A percentile compares a stretch with the other conserved stretches of the same genome.
These are phyloP conservation scores for Albatrellus ellisii DNA, from an alignment of 768 basidiomycete species.

Conservation along the genomic window DNA sequence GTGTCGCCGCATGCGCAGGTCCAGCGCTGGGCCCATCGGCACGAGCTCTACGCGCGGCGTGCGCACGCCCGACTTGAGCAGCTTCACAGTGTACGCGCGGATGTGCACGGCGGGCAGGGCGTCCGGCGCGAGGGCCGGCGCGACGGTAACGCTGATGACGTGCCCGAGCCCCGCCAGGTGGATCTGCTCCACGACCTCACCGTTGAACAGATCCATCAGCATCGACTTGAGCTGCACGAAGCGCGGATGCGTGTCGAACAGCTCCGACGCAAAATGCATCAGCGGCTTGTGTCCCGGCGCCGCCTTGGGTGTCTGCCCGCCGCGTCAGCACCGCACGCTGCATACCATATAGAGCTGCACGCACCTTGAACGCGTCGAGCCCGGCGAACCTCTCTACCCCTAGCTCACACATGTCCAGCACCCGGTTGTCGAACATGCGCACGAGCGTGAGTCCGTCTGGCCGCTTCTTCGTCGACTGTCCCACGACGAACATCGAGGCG, in stretches of 20 bases:
- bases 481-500: constrained; percentile 80
- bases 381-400: constrained; percentile 72
- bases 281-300: constrained; percentile 84
- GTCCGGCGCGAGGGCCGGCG: constrained; percentile 13
- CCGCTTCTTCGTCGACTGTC: constrained; percentile 88
- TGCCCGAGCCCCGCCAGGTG: constrained; percentile 77
- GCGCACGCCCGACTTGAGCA: constrained; percentile 65
- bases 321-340: neutral
- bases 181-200: constrained; percentile 72
- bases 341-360: constrained; percentile 14
- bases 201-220: constrained; percentile 84
- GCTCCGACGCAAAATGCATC: constrained; percentile 90
- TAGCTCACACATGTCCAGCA: constrained; percentile 92
- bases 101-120: constrained; percentile 76
- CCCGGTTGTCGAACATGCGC: constrained; percentile 71
- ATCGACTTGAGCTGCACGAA: constrained; percentile 87
- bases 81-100: constrained; percentile 67
- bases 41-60: constrained; percentile 72
- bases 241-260: constrained; percentile 91
- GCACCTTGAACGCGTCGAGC: constrained; percentile 78
- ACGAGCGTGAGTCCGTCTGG: constrained; percentile 80
- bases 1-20: constrained; percentile 66
- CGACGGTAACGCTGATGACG: constrained; percentile 69
- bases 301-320: constrained; percentile 65
- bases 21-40: constrained; percentile 87